Conservation (phyloP, 805 yeast genomes). For the Hanseniaspora valbyensis region DNA sequence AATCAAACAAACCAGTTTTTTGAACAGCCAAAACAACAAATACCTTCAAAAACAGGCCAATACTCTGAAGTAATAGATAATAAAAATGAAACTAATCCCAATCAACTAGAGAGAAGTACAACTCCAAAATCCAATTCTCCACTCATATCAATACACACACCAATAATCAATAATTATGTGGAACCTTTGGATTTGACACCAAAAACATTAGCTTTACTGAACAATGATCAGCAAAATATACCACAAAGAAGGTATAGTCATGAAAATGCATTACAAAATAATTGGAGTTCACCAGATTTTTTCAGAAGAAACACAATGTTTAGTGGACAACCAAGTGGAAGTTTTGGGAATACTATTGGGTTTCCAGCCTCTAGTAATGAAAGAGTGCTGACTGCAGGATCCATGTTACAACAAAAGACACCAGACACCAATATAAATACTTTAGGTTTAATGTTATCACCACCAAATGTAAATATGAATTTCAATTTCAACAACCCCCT, state of each 20-base stretch:
- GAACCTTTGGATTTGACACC: background rate
- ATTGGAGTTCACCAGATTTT: background rate
- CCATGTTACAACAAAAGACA: background rate
- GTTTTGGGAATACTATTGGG: background rate
- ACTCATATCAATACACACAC: background rate
- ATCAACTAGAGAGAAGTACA: background rate
- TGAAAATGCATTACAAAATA: background rate
- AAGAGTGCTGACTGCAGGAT: background rate
- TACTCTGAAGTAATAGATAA: background rate
- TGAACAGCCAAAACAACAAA: background rate
- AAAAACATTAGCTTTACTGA: background rate
- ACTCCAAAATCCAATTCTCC: background rate
- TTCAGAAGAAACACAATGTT: background rate
- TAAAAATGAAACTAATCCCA: background rate
- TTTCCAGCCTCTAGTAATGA: background rate
- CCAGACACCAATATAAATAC: background rate
- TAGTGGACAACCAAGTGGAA: background rate
- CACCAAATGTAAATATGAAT: background rate
- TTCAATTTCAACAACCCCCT: background rate
- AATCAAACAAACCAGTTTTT: too few relatives aligned
- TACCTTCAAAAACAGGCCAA: background rate
- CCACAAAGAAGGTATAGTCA: background rate
- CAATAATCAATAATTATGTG: background rate
- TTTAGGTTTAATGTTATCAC: background rate
- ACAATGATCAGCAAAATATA: background rate